Evolutionary conservation across 73 alveolate species (phyloP).

Genomic region (Symbiodinium pilosum): DNA sequence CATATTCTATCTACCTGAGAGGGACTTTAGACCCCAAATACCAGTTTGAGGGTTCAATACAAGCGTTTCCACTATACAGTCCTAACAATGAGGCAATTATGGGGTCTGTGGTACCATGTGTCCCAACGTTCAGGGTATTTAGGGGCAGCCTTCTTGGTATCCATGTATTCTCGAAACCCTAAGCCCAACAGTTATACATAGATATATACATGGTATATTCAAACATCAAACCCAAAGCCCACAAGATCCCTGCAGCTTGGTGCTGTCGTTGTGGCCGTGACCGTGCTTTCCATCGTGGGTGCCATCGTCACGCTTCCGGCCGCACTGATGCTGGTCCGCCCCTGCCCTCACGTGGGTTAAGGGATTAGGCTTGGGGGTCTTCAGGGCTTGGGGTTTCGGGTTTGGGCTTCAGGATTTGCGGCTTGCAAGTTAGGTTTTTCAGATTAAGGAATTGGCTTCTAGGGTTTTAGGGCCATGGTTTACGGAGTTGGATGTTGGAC

Average conservation of each 20-base stretch:
- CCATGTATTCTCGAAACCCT: too few relatives aligned
- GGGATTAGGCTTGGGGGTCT: background rate
- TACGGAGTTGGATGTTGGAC: too few relatives aligned
- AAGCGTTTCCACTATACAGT: too few relatives aligned
- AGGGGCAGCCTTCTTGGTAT: too few relatives aligned
- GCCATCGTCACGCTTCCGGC: conserved; percentile 91
- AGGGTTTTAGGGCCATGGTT: too few relatives aligned
- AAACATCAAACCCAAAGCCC: too few relatives aligned
- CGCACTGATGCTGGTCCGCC: conserved; percentile 62
- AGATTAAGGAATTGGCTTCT: too few relatives aligned
- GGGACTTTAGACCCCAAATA: background rate
- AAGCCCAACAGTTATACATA: too few relatives aligned
- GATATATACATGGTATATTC: too few relatives aligned
- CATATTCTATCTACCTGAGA: background rate
- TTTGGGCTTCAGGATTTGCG: background rate
- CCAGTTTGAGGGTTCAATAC: background rate
- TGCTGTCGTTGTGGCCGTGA: conserved; percentile 89
- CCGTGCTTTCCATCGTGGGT: conserved; percentile 72
- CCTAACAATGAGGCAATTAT: too few relatives aligned
- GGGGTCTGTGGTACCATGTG: background rate
- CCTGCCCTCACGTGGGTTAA: background rate
- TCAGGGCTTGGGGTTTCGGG: background rate
- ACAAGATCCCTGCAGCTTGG: conserved; percentile 34
- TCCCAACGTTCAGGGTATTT: background rate
- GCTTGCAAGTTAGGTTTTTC: background rate